Base-by-base conservation (phyloP, 2,329 filamentous ascomycete genomes). In the Phaeophleospora eucalypticola region DNA sequence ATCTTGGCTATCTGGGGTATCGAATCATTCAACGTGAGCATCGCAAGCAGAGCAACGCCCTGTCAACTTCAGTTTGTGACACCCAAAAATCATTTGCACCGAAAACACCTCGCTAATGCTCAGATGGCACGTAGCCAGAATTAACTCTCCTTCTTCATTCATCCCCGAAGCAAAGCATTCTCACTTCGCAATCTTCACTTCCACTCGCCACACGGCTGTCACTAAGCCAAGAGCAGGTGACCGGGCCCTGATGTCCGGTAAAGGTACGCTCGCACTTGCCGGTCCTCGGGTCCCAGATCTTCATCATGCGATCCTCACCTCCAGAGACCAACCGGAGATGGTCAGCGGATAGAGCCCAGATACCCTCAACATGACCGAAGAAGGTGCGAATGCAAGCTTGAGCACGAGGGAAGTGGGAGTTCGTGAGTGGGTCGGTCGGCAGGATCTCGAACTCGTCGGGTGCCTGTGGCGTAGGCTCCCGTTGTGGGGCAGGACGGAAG, bases 341-440 rank as follows among this genome's bases (percentile, higher is more conserved):
- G 68, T 97, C 91, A 2, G 87, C 91, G 0, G 87, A 88, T 2
- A 98, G 76, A 4, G 87, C 86, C 93, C 93, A 98, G 16, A 98
- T 86, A 24, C 93, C 93, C 67, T 98, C 93, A 17, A 98, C 80
- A 62, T 98, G 93, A 0, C 93, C 93, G 65, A 97, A 98, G 74
- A 96, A 95, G 24, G 89, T 95, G 52, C 89, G 86, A 27, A 96
- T 77, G 60, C 88, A 95, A 53, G 82, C 81, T 42, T 59, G 56
- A 8, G 61, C 61, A 29, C 62, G 58, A 3, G 63, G 63, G 4
- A 54, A 53, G 43, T 65, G 63, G 4, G 62, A 65, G 46, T 65
- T 65, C 18, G 59, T 66, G 16, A 64, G 51, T 3, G 61, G 61
- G 36, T 65, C 63, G 14, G 61, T 65, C 10, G 61, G 62, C 2